phyloP scores from a whole-genome alignment of 2,329 filamentous ascomycete species.

The Colletotrichum euphorbiae region DNA sequence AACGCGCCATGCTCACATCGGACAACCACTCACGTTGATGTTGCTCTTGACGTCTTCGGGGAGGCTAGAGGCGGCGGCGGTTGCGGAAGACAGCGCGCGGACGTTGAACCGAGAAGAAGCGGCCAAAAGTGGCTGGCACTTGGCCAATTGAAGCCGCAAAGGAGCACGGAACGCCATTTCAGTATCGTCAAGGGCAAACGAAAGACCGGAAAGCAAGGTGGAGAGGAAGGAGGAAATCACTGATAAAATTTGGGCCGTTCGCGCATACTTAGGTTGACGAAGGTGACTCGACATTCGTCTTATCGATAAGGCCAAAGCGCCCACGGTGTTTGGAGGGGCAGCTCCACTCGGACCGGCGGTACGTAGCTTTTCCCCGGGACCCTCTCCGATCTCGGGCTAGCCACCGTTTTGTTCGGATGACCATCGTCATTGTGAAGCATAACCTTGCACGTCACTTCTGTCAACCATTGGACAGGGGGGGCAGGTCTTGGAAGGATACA shows the following conservation, averaged over 20 bases:
- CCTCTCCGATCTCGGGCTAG: conserved; percentile 12
- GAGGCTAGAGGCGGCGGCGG: conserved; percentile 50
- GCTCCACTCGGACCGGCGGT: conserved; percentile 11
- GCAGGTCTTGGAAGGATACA: neutral
- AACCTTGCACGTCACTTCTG: neutral
- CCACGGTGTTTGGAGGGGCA: conserved; percentile 18
- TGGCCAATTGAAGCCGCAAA: conserved; percentile 53
- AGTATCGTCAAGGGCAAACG: conserved; percentile 3
- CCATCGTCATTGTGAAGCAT: neutral
- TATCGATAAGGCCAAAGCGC: conserved; percentile 35
- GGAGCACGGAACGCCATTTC: conserved; percentile 56
- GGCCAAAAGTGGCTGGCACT: conserved; percentile 41
- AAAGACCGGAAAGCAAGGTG: conserved; percentile 9
- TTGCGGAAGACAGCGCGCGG: conserved; percentile 50
- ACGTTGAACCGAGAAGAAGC: conserved; percentile 45
- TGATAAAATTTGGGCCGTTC: conserved; percentile 34
- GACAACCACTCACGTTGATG: conserved; percentile 47
- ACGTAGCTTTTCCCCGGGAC: neutral
- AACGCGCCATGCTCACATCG: neutral
- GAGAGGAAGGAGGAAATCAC: conserved; percentile 17
- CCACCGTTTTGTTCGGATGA: neutral
- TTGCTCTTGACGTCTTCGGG: conserved; percentile 49
- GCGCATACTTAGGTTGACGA: conserved; percentile 23
- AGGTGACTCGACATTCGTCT: conserved; percentile 30
- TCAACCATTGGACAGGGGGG: neutral